Conservation (phyloP, 176 grass and related monocot genomes). For the Themeda triandra region DNA sequence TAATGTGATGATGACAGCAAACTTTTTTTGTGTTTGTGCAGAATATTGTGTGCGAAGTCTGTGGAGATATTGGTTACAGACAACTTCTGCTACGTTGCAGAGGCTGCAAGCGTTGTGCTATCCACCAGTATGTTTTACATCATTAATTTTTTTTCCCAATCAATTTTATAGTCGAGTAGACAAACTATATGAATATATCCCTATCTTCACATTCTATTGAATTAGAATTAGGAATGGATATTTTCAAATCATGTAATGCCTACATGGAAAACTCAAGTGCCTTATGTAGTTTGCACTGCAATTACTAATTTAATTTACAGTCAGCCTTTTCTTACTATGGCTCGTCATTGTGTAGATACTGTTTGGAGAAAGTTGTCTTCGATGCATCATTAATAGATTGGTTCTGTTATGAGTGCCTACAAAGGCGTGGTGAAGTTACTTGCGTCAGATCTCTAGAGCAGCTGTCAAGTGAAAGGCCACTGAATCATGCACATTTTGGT, state of each 20-base stretch:
- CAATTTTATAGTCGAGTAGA: not conserved
- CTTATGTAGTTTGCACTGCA: not conserved
- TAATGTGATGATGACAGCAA: not conserved
- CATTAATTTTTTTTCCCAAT: not conserved
- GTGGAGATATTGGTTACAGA: slow-evolving; percentile 36
- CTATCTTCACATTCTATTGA: not conserved
- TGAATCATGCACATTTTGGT: not conserved
- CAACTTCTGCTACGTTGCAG: slow-evolving; percentile 26
- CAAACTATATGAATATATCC: not conserved
- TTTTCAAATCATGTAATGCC: not conserved
- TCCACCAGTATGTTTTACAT: slow-evolving; percentile 37
- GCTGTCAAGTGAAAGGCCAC: not conserved
- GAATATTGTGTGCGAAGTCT: slow-evolving; percentile 28
- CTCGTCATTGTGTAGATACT: slow-evolving; percentile 32
- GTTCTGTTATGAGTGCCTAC: slow-evolving; percentile 35
- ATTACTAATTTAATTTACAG: not conserved
- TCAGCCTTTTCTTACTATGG: slow-evolving; percentile 9
- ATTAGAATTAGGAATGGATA: not conserved
- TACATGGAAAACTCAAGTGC: not conserved
- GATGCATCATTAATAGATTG: slow-evolving; percentile 24
- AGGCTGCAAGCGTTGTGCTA: slow-evolving; percentile 8
- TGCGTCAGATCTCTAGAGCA: slow-evolving; percentile 7
- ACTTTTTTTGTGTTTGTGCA: not conserved
- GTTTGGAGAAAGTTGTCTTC: slow-evolving; percentile 29
- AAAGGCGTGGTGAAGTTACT: not conserved